Conservation (phyloP, 2,329 filamentous ascomycete species). For the Fusarium brevicatenulatum region DNA sequence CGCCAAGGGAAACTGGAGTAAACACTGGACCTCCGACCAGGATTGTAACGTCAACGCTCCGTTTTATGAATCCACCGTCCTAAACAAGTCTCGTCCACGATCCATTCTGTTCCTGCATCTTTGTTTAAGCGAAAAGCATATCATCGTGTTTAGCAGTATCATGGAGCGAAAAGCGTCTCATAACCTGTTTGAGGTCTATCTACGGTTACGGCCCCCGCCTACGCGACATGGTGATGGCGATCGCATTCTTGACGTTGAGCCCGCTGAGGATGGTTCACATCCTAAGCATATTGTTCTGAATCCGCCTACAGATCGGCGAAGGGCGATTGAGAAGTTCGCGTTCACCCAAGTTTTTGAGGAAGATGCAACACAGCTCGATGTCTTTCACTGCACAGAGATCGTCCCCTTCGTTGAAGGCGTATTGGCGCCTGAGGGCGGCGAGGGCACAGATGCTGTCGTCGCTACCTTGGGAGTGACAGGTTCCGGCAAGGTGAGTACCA, state of each 20-base stretch:
- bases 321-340: slow-evolving; percentile 91
- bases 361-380: slow-evolving; percentile 81
- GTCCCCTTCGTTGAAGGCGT: slow-evolving; percentile 83
- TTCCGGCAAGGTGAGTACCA: slow-evolving; percentile 82
- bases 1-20: slow-evolving; percentile 15
- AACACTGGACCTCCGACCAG: slow-evolving; percentile 16
- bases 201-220: slow-evolving; percentile 81
- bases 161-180: slow-evolving; percentile 56
- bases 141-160: slow-evolving; percentile 11
- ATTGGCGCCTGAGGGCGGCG: slow-evolving; percentile 74
- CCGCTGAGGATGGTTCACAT: slow-evolving; percentile 53
- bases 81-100: slow-evolving; percentile 20
- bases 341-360: slow-evolving; percentile 96
- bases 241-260: slow-evolving; percentile 83
- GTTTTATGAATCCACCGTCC: slow-evolving; percentile 37
- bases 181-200: slow-evolving; percentile 88
- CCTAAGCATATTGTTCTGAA: slow-evolving; percentile 80
- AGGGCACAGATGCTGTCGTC: slow-evolving; percentile 87
- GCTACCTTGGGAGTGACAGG: slow-evolving; percentile 95
- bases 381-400: slow-evolving; percentile 85
- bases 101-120: slow-evolving; percentile 16
- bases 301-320: slow-evolving; percentile 84
- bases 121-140: slow-evolving; percentile 11
- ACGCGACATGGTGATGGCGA: slow-evolving; percentile 60
- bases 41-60: slow-evolving; percentile 28